Conservation (phyloP, 2,329 filamentous ascomycete species). For the Drechslera avenae region DNA sequence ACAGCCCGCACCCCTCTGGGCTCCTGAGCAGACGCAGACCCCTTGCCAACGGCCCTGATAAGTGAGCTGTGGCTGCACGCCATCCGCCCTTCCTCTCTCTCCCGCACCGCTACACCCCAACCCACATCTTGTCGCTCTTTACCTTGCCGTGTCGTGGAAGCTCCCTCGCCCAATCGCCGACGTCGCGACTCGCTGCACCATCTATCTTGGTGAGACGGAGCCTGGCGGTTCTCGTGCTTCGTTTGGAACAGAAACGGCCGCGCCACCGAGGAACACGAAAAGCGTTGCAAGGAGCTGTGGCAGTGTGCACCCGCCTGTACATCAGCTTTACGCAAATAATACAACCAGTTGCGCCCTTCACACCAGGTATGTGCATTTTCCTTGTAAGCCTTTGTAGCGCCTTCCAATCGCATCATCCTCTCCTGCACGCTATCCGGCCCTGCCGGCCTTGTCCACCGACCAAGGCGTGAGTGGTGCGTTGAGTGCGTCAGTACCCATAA, state of each 20-base stretch:
- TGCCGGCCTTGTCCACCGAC: conserved; percentile 20
- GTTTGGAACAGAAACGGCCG: conserved; percentile 4
- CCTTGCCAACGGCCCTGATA: conserved; percentile 14
- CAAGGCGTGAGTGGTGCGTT: conserved; percentile 13
- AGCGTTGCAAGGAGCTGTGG: conserved; percentile 10
- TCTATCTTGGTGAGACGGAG: too few species aligned
- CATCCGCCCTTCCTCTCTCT: neutral
- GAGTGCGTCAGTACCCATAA: conserved; percentile 1
- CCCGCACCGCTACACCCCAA: conserved; percentile 4
- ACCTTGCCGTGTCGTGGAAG: neutral
- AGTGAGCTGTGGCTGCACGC: conserved; percentile 6
- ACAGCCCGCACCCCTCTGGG: conserved; percentile 13
- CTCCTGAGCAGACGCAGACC: conserved; percentile 16
- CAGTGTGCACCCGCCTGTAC: neutral
- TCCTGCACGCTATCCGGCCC: conserved; percentile 31
- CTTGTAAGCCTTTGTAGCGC: conserved; percentile 26
- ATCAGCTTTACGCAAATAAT: neutral
- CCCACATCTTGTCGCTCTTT: conserved; percentile 13
- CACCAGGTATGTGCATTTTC: conserved; percentile 25
- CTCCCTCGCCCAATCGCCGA: neutral
- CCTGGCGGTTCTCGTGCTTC: neutral
- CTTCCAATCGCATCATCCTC: conserved; percentile 6
- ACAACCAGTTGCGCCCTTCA: neutral
- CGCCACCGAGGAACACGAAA: conserved; percentile 13
- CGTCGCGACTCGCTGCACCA: conserved; percentile 5